Evolutionary conservation across 2,329 filamentous ascomycete species (phyloP).

Genomic region (Monosporascus sp.): DNA sequence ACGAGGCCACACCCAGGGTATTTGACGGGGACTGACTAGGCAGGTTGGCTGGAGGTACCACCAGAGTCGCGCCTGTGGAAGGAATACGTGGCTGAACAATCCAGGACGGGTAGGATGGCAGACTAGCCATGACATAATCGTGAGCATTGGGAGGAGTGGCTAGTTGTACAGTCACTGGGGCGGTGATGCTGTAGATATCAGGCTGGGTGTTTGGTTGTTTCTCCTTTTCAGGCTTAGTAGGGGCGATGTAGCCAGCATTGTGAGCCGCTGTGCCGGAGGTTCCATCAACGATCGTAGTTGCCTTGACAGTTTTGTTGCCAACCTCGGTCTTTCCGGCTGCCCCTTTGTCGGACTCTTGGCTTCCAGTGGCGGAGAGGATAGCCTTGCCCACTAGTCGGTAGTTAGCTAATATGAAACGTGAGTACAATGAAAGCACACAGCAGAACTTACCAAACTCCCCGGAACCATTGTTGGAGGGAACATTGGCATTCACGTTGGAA

Average conservation of each 20-base stretch:
- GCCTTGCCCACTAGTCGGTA: background rate
- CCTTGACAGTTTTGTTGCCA: conserved; percentile 7
- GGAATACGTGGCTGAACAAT: too few relatives aligned
- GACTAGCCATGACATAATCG: too few relatives aligned
- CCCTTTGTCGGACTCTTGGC: background rate
- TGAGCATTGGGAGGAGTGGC: too few relatives aligned
- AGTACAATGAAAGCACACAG: too few relatives aligned
- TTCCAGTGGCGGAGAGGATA: background rate
- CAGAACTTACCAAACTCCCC: too few relatives aligned
- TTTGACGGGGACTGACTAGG: too few relatives aligned
- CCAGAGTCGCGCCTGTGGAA: too few relatives aligned
- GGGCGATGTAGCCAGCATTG: background rate
- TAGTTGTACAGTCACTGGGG: too few relatives aligned
- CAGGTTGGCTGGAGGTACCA: too few relatives aligned
- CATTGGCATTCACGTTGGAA: background rate
- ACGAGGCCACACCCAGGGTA: too few relatives aligned
- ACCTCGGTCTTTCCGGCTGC: background rate
- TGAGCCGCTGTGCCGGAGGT: conserved; percentile 2
- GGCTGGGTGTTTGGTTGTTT: background rate
- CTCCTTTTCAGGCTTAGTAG: background rate
- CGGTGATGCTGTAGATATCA: background rate
- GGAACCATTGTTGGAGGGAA: background rate
- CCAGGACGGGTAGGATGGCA: too few relatives aligned
- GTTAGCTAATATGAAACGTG: background rate
- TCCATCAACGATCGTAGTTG: conserved; percentile 15